Evolutionary conservation across 176 grass and related monocot genomes (phyloP).

Genomic region (Microstegium vimineum): DNA sequence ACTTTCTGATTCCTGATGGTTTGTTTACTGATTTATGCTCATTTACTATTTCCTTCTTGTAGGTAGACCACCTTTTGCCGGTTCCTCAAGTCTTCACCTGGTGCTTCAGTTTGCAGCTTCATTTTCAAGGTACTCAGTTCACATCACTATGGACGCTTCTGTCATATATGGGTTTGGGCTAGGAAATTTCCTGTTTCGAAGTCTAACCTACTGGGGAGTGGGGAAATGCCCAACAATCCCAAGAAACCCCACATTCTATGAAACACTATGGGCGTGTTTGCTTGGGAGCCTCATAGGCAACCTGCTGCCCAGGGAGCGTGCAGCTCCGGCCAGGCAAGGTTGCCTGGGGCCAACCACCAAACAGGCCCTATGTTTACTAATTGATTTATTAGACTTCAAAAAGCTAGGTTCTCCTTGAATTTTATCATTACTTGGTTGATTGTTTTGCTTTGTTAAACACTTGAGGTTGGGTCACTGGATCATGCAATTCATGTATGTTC

Average conservation of each 20-base stretch:
- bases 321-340: too few species aligned
- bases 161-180: not conserved
- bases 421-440: too few species aligned
- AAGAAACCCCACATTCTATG: not conserved
- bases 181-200: not conserved
- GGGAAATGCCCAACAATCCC: not conserved
- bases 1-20: not conserved
- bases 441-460: too few species aligned
- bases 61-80: not conserved
- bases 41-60: not conserved
- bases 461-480: too few species aligned
- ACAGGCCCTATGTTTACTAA: not conserved
- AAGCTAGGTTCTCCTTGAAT: not conserved
- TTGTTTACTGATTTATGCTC: not conserved
- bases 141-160: not conserved
- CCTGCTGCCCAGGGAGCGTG: too few species aligned
- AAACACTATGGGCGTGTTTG: too few species aligned
- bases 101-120: not conserved
- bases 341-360: too few species aligned
- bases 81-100: not conserved
- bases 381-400: not conserved
- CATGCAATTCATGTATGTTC: too few species aligned
- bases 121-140: conserved; percentile 13
- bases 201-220: not conserved
- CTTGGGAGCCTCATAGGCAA: too few species aligned